Percentiles rank a stretch among this genome's conserved stretches.
Conservation (phyloP, 768 basidiomycete species). For the Lentinula boryana region DNA sequence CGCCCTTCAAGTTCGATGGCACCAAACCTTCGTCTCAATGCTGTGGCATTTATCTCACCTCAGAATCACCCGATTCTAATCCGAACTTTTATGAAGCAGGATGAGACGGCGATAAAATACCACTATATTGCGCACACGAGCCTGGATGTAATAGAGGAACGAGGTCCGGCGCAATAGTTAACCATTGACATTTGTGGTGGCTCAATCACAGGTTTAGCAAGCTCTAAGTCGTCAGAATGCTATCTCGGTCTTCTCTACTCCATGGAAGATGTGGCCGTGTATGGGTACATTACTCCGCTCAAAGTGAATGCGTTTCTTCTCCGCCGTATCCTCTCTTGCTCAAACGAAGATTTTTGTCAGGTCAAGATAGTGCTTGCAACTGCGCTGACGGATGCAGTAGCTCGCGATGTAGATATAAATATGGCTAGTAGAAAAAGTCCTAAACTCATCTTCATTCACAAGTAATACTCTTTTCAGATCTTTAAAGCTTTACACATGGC, state of each 20-base stretch:
- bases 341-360: neutral
- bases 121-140: slow-evolving; percentile 91
- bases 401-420: slow-evolving; percentile 74
- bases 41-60: slow-evolving; percentile 80
- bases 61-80: slow-evolving; percentile 80
- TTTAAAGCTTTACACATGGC: slow-evolving; percentile 89
- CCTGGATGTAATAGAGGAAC: slow-evolving; percentile 87
- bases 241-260: slow-evolving; percentile 83
- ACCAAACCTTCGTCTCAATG: slow-evolving; percentile 64
- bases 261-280: slow-evolving; percentile 92
- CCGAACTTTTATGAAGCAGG: slow-evolving; percentile 58
- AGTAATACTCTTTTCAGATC: slow-evolving; percentile 39
- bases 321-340: neutral
- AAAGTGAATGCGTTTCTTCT: slow-evolving; percentile 43
- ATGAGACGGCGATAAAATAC: slow-evolving; percentile 63
- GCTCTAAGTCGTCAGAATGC: slow-evolving; percentile 63
- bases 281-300: slow-evolving; percentile 86
- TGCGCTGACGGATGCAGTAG: slow-evolving; percentile 73
- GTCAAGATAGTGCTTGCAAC: slow-evolving; percentile 70
- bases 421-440: slow-evolving; percentile 40
- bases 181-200: neutral
- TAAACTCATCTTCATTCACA: neutral
- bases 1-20: slow-evolving; percentile 39
- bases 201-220: slow-evolving; percentile 32
- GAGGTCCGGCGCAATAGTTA: slow-evolving; percentile 49